Base-by-base conservation (phyloP, 352 stramenopile genomes). In the Pythium coloratum region DNA sequence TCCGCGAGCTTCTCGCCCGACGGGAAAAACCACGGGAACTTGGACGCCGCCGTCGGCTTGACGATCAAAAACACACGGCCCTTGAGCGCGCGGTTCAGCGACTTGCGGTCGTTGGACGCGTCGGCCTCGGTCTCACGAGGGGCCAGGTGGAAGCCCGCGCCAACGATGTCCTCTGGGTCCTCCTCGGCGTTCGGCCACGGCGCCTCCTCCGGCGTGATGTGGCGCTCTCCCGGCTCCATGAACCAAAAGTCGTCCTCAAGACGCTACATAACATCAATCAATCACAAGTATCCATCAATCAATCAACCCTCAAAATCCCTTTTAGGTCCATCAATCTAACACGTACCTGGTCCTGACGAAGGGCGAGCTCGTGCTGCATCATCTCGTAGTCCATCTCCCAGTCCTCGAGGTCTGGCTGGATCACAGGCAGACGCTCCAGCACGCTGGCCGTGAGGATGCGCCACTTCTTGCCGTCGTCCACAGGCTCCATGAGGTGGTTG, bases 191-290 rank as follows among this genome's bases (percentile, higher is more conserved):
- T 83, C 13, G 84, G 82, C 72, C 73, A 76, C 60, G 83, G 82
- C 6, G 82, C 84, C 62, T 95, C 86, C 59, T 95, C 86, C 2
- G 86, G 84, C 64, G 77, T 83, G 58, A 92, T 86, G 67, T 95
- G 81, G 55, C 67, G 80, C 34, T 81, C 69, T 3, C 86, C 86
- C 1, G 86, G 82, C 64, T 95, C 86, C 76, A 89, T 89, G 73
- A 91, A 92, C 86, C 86, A 95, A 60, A 95, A 95, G 51, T 89
- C 84, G 40, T 93, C 82, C 47, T 91, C 84, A 34, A 95, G 51
- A 47, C 86, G 75, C 83, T 77, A 50, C 9, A 42, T 24, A 61
- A 4, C 51, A 46, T 18, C 44, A 36, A 40, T 59, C 26, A 59
- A 20, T 49, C 63, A 6, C 5, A 10, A 9, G 46, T 49, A 32